Evolutionary conservation across 202 grass and related monocot species (phyloP), one percentile per base, ranked within the genome.

Genomic region (Saccharum hybrid): DNA sequence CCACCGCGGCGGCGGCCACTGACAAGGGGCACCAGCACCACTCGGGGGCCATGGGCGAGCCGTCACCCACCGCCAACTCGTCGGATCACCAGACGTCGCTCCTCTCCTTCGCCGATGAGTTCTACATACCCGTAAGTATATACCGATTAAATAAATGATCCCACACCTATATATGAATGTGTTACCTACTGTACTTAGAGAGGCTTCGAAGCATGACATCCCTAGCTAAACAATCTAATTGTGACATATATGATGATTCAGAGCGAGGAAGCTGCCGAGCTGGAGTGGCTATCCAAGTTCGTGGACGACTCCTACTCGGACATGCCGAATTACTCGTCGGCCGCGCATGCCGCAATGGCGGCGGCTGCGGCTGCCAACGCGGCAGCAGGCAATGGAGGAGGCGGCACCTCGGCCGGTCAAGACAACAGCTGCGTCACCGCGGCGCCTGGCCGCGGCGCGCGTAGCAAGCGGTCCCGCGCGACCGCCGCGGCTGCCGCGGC

Each of bases 251-350:
- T 42, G 41, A 42, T 46, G 12, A 59, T 91, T 46, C 85, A 99
- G 91, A 94, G 86, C 72, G 96, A 96, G 82, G 96, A 99, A 7
- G 96, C 96, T 16, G 93, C 96, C 16, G 96, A 99, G 81, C 93
- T 99, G 63, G 96, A 99, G 80, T 99, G 96, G 96, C 89, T 99
- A 19, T 96, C 96, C 8, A 96, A 96, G 86, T 99, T 99, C 52
- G 96, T 99, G 19, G 96, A 99, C 69, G 96, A 99, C 77, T 99
- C 96, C 31, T 98, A 93, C 91, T 93, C 93, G 8, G 96, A 99
- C 84, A 87, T 94, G 81, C 92, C 93, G 40, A 88, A 87, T 82
- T 89, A 92, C 75, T 78, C 83, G 59, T 80, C 90, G 0, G 49
- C 93, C 9, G 66, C 90, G 19, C 88, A 90, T 9, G 90, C 78